phyloP scores from a whole-genome alignment of 1,139 yeast genomes.

The Candida pseudoviswanathii region DNA sequence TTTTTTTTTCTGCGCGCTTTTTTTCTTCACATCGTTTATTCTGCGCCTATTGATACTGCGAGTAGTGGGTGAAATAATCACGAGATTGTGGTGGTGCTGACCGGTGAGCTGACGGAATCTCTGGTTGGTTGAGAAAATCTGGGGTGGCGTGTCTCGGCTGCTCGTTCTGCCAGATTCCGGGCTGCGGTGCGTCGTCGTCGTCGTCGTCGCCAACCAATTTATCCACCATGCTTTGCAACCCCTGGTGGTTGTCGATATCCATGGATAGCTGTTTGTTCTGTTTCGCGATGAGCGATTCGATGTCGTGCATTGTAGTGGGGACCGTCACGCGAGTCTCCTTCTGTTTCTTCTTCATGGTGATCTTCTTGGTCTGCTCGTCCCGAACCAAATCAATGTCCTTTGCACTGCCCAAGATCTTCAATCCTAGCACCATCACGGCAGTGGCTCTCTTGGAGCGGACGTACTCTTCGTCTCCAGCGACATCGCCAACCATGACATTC shows the following conservation, averaged over 20 bases:
- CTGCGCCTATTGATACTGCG: background rate
- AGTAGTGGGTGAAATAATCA: background rate
- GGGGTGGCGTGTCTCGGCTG: background rate
- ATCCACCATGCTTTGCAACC: slow-evolving; percentile 22
- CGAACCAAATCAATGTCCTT: slow-evolving; percentile 2
- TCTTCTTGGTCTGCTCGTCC: background rate
- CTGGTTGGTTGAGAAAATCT: background rate
- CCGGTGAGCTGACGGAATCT: background rate
- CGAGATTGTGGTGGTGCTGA: background rate
- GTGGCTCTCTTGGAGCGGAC: slow-evolving; percentile 20
- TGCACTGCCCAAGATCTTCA: slow-evolving; percentile 8
- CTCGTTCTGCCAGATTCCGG: slow-evolving; percentile 18
- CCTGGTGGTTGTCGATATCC: slow-evolving; percentile 10
- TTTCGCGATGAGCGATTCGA: slow-evolving; percentile 31
- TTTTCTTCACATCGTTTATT: background rate
- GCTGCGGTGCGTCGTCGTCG: background rate
- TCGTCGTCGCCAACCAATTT: slow-evolving; percentile 16
- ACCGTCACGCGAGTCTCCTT: slow-evolving; percentile 5
- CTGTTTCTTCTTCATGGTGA: background rate
- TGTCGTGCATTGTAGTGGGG: slow-evolving; percentile 29
- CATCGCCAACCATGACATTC: slow-evolving; percentile 38
- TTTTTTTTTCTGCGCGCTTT: background rate
- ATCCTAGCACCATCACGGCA: slow-evolving; percentile 24
- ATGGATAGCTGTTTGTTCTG: slow-evolving; percentile 19
- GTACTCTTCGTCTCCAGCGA: slow-evolving; percentile 19